A percentile compares a stretch with the other conserved stretches of the same genome.
These are phyloP conservation scores for Mycena venus DNA, from an alignment of 768 basidiomycete species.

Conservation along the genomic window DNA sequence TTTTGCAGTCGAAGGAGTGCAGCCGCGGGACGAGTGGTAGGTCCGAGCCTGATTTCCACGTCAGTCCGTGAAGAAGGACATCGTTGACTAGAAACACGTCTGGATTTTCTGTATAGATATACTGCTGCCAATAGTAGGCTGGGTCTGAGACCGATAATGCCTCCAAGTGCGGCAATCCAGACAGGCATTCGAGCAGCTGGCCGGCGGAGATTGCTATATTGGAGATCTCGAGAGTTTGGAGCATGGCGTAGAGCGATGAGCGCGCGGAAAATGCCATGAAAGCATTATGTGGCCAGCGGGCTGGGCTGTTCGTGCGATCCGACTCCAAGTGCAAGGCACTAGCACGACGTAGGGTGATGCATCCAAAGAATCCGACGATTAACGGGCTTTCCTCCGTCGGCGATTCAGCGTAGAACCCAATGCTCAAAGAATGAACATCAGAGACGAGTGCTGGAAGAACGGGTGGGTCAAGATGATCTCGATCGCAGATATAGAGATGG, in stretches of 20 bases:
- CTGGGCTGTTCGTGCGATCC: not conserved
- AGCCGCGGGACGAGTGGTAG: not conserved
- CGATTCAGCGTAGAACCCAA: not conserved
- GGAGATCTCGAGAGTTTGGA: not conserved
- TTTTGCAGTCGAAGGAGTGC: slow-evolving; percentile 5
- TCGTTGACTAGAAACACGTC: not conserved
- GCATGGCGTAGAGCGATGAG: not conserved
- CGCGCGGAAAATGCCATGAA: not conserved
- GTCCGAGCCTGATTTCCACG: not conserved
- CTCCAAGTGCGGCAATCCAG: not conserved
- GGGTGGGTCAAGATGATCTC: not conserved
- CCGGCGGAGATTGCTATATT: not conserved
- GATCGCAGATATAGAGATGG: not conserved
- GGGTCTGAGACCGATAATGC: not conserved
- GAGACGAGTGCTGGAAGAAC: not conserved
- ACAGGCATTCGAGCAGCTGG: not conserved
- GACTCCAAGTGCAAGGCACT: not conserved
- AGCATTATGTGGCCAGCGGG: not conserved
- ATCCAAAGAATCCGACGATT: not conserved
- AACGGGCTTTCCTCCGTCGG: not conserved
- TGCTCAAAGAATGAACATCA: not conserved
- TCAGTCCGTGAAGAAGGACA: not conserved
- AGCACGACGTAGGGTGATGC: not conserved
- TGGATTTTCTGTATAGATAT: not conserved
- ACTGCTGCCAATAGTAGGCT: not conserved